These are phyloP conservation scores for Diaporthe capsici DNA, from an alignment of 2,329 filamentous ascomycete genomes.

Conservation along the genomic window DNA sequence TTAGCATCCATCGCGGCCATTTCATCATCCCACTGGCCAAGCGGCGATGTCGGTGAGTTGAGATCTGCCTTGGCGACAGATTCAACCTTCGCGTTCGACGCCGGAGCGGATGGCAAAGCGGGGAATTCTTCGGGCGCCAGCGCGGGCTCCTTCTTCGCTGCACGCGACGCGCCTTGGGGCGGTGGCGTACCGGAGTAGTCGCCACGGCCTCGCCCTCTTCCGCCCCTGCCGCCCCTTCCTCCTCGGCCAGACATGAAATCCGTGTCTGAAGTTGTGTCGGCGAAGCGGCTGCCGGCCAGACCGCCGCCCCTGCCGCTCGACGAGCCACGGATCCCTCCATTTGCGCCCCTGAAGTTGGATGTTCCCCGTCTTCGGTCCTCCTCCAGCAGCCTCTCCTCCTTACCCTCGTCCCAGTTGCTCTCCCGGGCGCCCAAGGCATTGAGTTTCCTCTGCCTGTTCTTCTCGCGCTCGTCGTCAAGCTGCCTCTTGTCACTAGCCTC, in stretches of 20 bases:
- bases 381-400: constrained; percentile 58
- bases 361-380: constrained; percentile 54
- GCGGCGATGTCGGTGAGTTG: constrained; percentile 54
- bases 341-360: constrained; percentile 54
- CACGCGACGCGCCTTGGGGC: background rate
- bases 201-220: constrained; percentile 52
- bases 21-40: constrained; percentile 71
- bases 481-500: constrained; percentile 66
- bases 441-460: constrained; percentile 73
- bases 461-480: constrained; percentile 72
- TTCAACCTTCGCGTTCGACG: constrained; percentile 38
- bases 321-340: constrained; percentile 57
- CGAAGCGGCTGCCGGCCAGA: constrained; percentile 60
- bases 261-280: constrained; percentile 49
- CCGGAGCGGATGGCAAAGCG: constrained; percentile 51
- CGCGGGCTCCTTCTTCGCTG: constrained; percentile 49
- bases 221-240: constrained; percentile 47
- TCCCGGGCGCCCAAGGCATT: constrained; percentile 69
- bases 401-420: constrained; percentile 72
- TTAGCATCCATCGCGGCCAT: constrained; percentile 65
- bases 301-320: constrained; percentile 52
- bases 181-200: constrained; percentile 31
- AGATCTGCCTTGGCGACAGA: constrained; percentile 43
- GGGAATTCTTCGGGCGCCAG: constrained; percentile 57
- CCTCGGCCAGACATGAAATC: constrained; percentile 51